Conservation (phyloP, 2,329 filamentous ascomycete genomes). For the Talaromyces amestolkiae region DNA sequence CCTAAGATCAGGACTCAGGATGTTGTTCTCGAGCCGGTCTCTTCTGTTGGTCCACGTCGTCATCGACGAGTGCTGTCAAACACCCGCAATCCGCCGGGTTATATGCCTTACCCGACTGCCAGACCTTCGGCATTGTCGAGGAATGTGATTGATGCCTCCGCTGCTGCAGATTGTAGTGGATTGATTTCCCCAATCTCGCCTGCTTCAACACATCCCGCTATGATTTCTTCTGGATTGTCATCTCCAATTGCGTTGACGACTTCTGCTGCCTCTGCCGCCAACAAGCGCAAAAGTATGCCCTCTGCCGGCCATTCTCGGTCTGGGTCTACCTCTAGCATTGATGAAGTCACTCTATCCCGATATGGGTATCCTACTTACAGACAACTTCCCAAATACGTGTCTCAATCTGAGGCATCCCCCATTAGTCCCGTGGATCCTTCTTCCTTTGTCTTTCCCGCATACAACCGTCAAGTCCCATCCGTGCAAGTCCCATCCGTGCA, state of each 20-base stretch:
- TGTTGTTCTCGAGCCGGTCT: conserved; percentile 65
- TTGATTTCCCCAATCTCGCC: conserved; percentile 48
- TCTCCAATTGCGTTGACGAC: conserved; percentile 59
- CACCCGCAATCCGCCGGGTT: conserved; percentile 52
- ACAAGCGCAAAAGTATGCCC: conserved; percentile 39
- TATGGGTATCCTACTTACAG: conserved; percentile 85
- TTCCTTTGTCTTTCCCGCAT: conserved; percentile 39
- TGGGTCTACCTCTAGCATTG: conserved; percentile 66
- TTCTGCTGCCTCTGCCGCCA: conserved; percentile 43
- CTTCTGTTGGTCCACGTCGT: conserved; percentile 53
- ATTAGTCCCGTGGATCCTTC: conserved; percentile 40
- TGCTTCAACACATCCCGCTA: conserved; percentile 29
- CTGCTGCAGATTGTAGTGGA: conserved; percentile 31
- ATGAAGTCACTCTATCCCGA: conserved; percentile 63
- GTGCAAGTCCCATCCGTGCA: conserved; percentile 39
- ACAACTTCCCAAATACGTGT: conserved; percentile 62
- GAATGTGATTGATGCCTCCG: conserved; percentile 45
- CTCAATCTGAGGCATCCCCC: conserved; percentile 44
- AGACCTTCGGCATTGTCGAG: conserved; percentile 42
- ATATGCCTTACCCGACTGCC: conserved; percentile 50
- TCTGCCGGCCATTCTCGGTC: conserved; percentile 51
- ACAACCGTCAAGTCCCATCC: conserved; percentile 29
- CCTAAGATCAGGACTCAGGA: conserved; percentile 86
- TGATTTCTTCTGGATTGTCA: conserved; percentile 50
- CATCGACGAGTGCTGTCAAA: conserved; percentile 54